These are phyloP conservation scores for Geotrichum aggregatum DNA, from an alignment of 1,139 yeast genomes.

Conservation along the genomic window DNA sequence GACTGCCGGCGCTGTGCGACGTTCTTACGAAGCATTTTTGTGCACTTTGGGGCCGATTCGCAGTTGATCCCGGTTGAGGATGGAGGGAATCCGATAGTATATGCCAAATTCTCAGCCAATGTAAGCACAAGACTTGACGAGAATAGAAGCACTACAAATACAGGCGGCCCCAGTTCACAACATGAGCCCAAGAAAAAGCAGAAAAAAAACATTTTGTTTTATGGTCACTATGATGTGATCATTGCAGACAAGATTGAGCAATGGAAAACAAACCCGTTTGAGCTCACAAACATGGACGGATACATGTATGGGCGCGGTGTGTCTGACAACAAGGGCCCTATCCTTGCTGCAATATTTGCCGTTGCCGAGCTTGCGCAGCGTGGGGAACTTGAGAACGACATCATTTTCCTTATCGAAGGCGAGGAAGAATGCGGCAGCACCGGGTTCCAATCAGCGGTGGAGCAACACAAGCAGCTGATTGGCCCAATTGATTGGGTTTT, in stretches of 20 bases:
- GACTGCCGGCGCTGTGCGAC: slow-evolving; percentile 87
- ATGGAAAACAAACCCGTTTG: slow-evolving; percentile 81
- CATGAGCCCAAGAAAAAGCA: slow-evolving; percentile 18
- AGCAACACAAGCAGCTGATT: slow-evolving; percentile 49
- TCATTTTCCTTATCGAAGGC: slow-evolving; percentile 83
- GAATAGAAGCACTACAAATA: too few relatives aligned
- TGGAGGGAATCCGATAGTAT: slow-evolving; percentile 76
- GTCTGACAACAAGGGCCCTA: slow-evolving; percentile 92
- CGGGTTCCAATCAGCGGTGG: slow-evolving; percentile 70
- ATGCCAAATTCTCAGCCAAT: slow-evolving; percentile 57
- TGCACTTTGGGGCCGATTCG: slow-evolving; percentile 69
- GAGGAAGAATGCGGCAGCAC: slow-evolving; percentile 92
- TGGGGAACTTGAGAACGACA: slow-evolving; percentile 59
- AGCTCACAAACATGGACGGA: slow-evolving; percentile 71
- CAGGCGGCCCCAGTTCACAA: too few relatives aligned
- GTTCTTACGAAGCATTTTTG: slow-evolving; percentile 57
- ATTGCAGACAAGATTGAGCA: slow-evolving; percentile 52
- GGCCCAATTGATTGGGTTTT: slow-evolving; percentile 76
- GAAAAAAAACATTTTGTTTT: slow-evolving; percentile 54
- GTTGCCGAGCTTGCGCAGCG: slow-evolving; percentile 65
- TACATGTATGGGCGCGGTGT: slow-evolving; percentile 89
- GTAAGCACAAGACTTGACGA: slow-evolving; percentile 26
- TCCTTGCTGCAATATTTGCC: slow-evolving; percentile 78
- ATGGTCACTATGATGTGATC: slow-evolving; percentile 95
- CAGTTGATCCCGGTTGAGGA: slow-evolving; percentile 65